A percentile compares a stretch with the other conserved stretches of the same genome.
Conservation (phyloP, 768 basidiomycete species). For the Trichaptum fuscoviolaceum region DNA sequence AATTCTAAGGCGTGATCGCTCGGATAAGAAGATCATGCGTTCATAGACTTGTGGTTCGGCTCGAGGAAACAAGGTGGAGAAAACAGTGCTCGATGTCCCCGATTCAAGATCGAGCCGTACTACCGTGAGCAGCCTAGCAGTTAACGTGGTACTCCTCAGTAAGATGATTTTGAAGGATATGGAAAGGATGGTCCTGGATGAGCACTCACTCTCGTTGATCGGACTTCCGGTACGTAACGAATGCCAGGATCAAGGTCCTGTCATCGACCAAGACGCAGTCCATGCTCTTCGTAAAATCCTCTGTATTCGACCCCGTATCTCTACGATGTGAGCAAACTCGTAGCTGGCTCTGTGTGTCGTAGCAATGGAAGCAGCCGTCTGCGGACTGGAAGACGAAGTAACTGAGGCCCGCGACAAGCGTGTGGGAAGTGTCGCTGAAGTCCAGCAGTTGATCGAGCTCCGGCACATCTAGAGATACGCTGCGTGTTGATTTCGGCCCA, state of each 20-base stretch:
- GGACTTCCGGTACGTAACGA: background rate
- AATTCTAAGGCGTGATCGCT: background rate
- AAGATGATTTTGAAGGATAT: background rate
- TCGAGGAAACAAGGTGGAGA: background rate
- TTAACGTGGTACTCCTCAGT: background rate
- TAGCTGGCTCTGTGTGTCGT: background rate
- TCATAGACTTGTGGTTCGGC: background rate
- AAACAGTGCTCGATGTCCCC: background rate
- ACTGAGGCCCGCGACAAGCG: background rate
- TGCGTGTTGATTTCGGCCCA: background rate
- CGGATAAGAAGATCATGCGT: background rate
- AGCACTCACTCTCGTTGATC: background rate
- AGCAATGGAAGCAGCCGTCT: background rate
- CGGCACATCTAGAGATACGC: background rate
- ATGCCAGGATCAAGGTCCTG: background rate
- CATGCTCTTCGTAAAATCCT: background rate
- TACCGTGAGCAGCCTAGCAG: background rate
- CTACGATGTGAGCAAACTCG: background rate
- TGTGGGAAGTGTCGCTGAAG: background rate
- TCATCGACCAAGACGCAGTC: background rate
- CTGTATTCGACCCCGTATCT: background rate
- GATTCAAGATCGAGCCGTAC: background rate
- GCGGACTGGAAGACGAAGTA: background rate
- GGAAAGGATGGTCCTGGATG: background rate
- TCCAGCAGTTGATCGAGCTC: background rate